phyloP scores from a whole-genome alignment of 1,139 yeast species.

The Geotrichum klebahnii region DNA sequence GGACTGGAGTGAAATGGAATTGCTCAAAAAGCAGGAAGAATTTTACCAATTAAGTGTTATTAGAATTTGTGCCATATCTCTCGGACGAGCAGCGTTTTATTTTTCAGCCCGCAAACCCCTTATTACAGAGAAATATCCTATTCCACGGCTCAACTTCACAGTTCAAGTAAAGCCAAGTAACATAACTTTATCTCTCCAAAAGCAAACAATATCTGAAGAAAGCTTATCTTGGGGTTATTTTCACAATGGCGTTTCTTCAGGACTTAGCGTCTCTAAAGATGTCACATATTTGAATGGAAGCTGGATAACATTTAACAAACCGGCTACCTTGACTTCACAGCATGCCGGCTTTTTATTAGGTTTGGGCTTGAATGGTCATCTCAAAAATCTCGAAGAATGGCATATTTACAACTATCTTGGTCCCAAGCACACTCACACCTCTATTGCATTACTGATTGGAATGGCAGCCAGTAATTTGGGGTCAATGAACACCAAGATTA shows the following conservation, averaged over 20 bases:
- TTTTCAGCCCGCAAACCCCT: constrained; percentile 72
- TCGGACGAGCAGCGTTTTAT: constrained; percentile 72
- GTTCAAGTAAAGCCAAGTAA: constrained; percentile 64
- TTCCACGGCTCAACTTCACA: constrained; percentile 69
- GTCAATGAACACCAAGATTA: constrained; percentile 77
- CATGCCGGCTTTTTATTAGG: constrained; percentile 96
- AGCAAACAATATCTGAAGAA: constrained; percentile 50
- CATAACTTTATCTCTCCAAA: constrained; percentile 59
- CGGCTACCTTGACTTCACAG: constrained; percentile 64
- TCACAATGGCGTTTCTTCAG: constrained; percentile 89
- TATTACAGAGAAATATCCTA: constrained; percentile 77
- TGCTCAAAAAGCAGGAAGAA: constrained; percentile 55
- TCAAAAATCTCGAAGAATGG: constrained; percentile 87
- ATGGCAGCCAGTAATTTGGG: constrained; percentile 88
- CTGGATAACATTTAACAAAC: constrained; percentile 88
- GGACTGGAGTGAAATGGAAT: constrained; percentile 53
- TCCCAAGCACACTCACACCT: constrained; percentile 79
- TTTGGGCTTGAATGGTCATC: constrained; percentile 84
- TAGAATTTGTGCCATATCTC: constrained; percentile 70
- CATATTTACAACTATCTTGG: constrained; percentile 91
- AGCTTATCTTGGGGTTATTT: constrained; percentile 79
- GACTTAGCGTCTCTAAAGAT: constrained; percentile 66
- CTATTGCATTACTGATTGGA: constrained; percentile 83
- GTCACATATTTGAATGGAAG: constrained; percentile 78
- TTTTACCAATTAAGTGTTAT: constrained; percentile 61